phyloP scores from a whole-genome alignment of 2,329 filamentous ascomycete species.

The Zymoseptoria passerinii region DNA sequence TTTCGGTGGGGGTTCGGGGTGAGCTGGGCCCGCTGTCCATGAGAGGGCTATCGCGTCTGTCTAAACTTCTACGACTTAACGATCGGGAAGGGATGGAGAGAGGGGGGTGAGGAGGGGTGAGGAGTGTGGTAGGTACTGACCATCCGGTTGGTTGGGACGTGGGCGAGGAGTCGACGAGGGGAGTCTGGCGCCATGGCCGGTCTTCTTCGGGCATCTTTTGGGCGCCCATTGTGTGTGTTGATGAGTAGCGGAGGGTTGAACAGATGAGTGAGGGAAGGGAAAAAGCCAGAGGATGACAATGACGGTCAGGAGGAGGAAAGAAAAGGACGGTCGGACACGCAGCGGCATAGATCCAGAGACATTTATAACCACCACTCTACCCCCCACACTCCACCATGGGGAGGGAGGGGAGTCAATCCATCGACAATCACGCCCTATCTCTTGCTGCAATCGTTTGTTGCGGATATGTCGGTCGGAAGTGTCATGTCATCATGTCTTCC shows the following conservation, averaged over 20 bases:
- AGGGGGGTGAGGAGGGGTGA: not conserved
- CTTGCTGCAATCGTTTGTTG: too few relatives aligned
- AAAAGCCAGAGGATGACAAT: not conserved
- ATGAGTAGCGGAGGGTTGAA: not conserved
- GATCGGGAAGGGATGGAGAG: not conserved
- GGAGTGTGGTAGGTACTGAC: constrained; percentile 38
- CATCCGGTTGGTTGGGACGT: constrained; percentile 65
- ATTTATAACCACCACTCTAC: not conserved
- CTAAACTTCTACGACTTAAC: not conserved
- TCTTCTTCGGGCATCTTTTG: not conserved
- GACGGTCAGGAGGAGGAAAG: not conserved
- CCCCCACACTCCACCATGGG: too few relatives aligned
- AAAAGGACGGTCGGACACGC: not conserved
- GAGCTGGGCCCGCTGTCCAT: not conserved
- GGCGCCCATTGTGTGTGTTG: not conserved
- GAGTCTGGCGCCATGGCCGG: constrained; percentile 61
- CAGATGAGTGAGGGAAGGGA: not conserved
- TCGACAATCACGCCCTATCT: not conserved
- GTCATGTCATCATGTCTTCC: too few relatives aligned
- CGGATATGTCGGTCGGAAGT: not conserved
- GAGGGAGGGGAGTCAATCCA: too few relatives aligned
- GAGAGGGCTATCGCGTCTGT: not conserved
- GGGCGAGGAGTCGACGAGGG: constrained; percentile 57
- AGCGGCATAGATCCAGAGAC: not conserved
- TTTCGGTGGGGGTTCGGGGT: not conserved